Evolutionary conservation across 1,139 yeast genomes (phyloP).

Genomic region (Magnusiomyces fungicola): DNA sequence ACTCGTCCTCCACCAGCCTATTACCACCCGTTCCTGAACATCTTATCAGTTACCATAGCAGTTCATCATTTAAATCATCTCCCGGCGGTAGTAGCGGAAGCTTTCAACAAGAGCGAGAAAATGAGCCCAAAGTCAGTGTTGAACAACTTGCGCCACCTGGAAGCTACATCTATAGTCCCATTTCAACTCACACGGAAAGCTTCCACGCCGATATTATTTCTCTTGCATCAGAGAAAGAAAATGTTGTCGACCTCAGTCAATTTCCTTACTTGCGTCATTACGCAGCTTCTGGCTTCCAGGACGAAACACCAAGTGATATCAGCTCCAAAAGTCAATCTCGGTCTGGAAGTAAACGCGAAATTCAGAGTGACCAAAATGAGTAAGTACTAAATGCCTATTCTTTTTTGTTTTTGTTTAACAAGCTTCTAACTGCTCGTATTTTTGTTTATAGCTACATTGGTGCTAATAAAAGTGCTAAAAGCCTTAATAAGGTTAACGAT

Average conservation of each 20-base stretch:
- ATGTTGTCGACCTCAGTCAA: slow-evolving; percentile 1
- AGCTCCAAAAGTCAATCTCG: too few species aligned
- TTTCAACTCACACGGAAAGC: slow-evolving; percentile 3
- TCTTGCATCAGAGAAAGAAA: slow-evolving; percentile 1
- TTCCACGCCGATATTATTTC: slow-evolving; percentile 6
- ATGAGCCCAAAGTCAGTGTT: background rate
- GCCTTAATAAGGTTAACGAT: too few species aligned
- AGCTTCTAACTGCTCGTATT: too few species aligned
- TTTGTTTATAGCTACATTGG: too few species aligned
- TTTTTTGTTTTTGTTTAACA: too few species aligned
- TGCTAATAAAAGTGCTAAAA: too few species aligned
- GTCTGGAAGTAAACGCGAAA: too few species aligned
- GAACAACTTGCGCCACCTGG: background rate
- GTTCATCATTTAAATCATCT: too few species aligned
- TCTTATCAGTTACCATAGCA: too few species aligned
- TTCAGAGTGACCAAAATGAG: too few species aligned
- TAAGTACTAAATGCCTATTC: too few species aligned
- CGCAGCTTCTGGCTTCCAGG: slow-evolving; percentile 5
- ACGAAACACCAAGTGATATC: too few species aligned
- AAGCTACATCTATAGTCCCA: slow-evolving; percentile 5
- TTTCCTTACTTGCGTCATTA: slow-evolving; percentile 5
- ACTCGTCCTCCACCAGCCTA: background rate
- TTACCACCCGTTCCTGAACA: background rate
- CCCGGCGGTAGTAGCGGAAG: background rate
- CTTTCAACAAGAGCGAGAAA: background rate